Percentiles rank a stretch among this genome's conserved stretches.
Evolutionary conservation across 345 rosid genomes (phyloP).

Genomic region (Boechera stricta): DNA sequence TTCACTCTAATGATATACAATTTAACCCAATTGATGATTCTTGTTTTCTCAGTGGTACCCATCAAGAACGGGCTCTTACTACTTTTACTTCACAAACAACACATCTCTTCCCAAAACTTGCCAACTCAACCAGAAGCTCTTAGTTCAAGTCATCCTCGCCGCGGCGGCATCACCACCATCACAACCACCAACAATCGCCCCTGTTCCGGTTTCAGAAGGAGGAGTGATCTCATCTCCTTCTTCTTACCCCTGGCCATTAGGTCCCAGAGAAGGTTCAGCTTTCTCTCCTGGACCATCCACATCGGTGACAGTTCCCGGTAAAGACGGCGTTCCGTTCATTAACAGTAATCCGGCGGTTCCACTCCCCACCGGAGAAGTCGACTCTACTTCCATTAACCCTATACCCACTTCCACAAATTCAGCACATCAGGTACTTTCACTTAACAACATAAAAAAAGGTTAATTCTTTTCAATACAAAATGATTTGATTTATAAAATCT

Average conservation of each 20-base stretch:
- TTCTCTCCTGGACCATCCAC: conserved; percentile 70
- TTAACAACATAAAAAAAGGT: background rate
- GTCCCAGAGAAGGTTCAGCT: conserved; percentile 58
- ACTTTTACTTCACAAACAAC: conserved; percentile 78
- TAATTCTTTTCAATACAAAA: background rate
- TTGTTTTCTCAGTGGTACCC: conserved; percentile 75
- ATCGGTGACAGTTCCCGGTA: conserved; percentile 60
- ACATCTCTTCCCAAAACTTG: conserved; percentile 63
- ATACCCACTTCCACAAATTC: conserved; percentile 59
- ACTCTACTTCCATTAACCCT: conserved; percentile 84
- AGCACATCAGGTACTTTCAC: conserved; percentile 42
- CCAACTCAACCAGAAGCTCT: conserved; percentile 60
- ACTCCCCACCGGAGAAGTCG: conserved; percentile 95
- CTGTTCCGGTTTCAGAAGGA: conserved; percentile 67
- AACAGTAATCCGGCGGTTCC: conserved; percentile 97
- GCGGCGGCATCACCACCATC: conserved; percentile 43
- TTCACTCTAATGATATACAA: conserved; percentile 1
- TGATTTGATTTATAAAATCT: conserved; percentile 11
- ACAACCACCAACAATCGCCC: conserved; percentile 46
- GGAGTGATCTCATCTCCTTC: conserved; percentile 71
- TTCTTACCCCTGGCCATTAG: conserved; percentile 82
- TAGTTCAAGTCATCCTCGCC: conserved; percentile 57
- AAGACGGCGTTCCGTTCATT: conserved; percentile 81
- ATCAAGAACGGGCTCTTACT: conserved; percentile 85
- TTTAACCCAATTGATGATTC: background rate